Evolutionary conservation across 2,329 filamentous ascomycete species (phyloP), one percentile per base, ranked within the genome.

Genomic region (Trichoderma atrobrunneum): DNA sequence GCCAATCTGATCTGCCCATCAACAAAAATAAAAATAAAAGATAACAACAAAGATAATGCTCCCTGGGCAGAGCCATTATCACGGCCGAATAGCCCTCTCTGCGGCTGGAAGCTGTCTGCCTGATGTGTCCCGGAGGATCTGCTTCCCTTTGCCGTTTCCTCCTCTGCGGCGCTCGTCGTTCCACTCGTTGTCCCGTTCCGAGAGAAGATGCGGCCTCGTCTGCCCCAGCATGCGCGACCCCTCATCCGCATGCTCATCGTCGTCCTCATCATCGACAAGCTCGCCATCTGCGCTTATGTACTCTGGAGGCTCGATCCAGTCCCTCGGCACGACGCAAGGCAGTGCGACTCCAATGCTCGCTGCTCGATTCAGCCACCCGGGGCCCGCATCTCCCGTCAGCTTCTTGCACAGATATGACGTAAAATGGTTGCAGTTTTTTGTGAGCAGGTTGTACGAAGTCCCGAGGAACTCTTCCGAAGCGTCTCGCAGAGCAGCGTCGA

Each of bases 351-450:
- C 93, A 74, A 97, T 93, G 76, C 88, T 91, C n/a, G 93, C 93
- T 1, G 93, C 93, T 70, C 93, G 88, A 78, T 97, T 97, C 69
- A 97, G 83, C 92, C 93, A 97, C 21, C 81, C 82, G 0, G 93
- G 93, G 0, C 92, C 92, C 1, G 89, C 84, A 60, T 88, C 87
- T 7, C 90, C 89, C 2, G 92, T 95, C 70, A 97, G 86, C 75
- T 88, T 88, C 79, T 91, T 85, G 81, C 92, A 94, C 21, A 97
- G 86, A 77, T 92, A 89, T 24, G 89, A 90, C 2, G 93, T 95
- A 80, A 97, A 97, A 80, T 97, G 93, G 80, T 97, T 97, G 86
- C 93, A 97, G 81, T 97, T 97, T 76, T 90, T 90, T 24, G 91
- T 94, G 59, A 97, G 86, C 16, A 97, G 87, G 78, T 96, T 95